Evolutionary conservation across 176 grass and related monocot genomes (phyloP).

Genomic region (Alloteropsis semialata): DNA sequence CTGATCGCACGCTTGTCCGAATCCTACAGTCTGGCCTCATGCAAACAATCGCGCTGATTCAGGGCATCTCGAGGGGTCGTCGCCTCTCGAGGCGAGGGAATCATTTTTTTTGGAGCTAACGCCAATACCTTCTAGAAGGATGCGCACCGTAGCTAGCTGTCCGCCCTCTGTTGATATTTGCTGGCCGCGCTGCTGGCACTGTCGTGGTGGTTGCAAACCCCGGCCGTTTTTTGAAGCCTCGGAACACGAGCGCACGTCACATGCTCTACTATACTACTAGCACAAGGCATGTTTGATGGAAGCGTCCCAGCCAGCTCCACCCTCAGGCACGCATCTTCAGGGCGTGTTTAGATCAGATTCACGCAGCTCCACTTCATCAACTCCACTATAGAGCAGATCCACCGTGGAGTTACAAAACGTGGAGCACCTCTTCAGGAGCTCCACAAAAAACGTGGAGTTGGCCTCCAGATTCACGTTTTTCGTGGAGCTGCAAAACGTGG

Average conservation of each 20-base stretch:
- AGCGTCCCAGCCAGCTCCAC: too few relatives aligned
- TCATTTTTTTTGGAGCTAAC: too few relatives aligned
- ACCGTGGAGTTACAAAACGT: too few relatives aligned
- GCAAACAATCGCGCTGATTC: background rate
- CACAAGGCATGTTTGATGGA: too few relatives aligned
- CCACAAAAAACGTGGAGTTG: too few relatives aligned
- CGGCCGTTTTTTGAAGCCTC: background rate
- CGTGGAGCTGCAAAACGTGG: too few relatives aligned
- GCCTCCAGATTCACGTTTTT: too few relatives aligned
- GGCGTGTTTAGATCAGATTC: too few relatives aligned
- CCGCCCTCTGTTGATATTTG: background rate
- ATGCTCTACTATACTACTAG: background rate
- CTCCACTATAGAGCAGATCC: too few relatives aligned
- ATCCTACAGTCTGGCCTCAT: background rate
- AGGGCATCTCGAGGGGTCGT: background rate
- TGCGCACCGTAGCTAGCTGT: background rate
- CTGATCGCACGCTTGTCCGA: background rate
- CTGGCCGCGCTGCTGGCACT: background rate
- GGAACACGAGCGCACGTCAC: background rate
- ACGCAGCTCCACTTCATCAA: too few relatives aligned
- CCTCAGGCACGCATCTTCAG: too few relatives aligned
- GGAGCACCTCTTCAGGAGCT: too few relatives aligned
- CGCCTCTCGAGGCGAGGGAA: background rate
- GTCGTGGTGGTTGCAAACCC: background rate
- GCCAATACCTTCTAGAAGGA: slow-evolving; percentile 7